Evolutionary conservation across 1,284 basidiomycete genomes (phyloP).

Genomic region (Kwoniella shivajii): DNA sequence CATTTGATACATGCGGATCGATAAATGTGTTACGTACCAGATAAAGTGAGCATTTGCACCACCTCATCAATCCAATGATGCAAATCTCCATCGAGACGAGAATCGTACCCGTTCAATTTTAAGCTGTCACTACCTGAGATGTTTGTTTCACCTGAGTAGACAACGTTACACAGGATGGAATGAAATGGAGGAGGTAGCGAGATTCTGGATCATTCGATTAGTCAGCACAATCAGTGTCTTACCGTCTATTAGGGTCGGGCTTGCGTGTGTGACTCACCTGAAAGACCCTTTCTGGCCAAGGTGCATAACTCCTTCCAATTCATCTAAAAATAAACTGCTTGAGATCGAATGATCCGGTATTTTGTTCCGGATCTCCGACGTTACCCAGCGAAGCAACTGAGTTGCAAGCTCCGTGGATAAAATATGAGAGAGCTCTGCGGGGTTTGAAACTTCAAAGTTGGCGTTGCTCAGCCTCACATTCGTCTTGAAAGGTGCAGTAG

Average conservation of each 20-base stretch:
- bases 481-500: slow-evolving; percentile 18
- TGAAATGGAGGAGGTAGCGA: slow-evolving; percentile 16
- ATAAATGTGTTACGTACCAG: too few relatives aligned
- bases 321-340: slow-evolving; percentile 29
- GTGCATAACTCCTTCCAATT: slow-evolving; percentile 32
- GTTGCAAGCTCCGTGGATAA: slow-evolving; percentile 27
- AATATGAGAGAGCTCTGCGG: slow-evolving; percentile 27
- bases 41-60: background rate
- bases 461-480: slow-evolving; percentile 23
- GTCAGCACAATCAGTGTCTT: background rate
- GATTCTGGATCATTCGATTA: slow-evolving; percentile 1
- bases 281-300: slow-evolving; percentile 22
- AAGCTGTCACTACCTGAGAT: background rate
- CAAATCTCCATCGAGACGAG: slow-evolving; percentile 8
- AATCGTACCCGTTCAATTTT: slow-evolving; percentile 5
- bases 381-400: slow-evolving; percentile 21
- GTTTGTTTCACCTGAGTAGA: background rate
- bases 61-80: background rate
- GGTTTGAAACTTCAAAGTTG: slow-evolving; percentile 35
- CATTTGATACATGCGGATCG: too few relatives aligned
- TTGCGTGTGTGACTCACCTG: slow-evolving; percentile 15
- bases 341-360: slow-evolving; percentile 6
- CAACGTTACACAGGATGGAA: slow-evolving; percentile 5
- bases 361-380: slow-evolving; percentile 10
- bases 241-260: background rate